Evolutionary conservation across 2,329 filamentous ascomycete species (phyloP), one percentile per base, ranked within the genome.

Genomic region (Neurospora sp.): DNA sequence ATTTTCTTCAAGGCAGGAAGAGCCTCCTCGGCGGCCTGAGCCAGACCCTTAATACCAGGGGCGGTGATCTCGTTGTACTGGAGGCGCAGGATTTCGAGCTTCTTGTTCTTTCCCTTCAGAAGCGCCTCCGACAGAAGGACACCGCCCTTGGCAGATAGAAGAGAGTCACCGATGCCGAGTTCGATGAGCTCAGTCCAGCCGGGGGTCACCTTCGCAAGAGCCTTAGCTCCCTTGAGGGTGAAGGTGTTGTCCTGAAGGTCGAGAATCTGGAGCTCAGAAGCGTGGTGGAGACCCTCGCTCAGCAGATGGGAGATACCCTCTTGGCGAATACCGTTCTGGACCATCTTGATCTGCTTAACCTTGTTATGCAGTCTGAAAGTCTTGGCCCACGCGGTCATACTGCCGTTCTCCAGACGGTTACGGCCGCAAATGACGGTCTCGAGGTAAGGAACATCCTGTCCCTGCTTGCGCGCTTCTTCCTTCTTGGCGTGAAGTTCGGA

Each of bases 181-280:
- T 98, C 96, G 74, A 88, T 85, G 66, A 99, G 84, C 46, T 88
- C 83, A 0, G 86, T 80, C 95, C 95, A 99, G 70, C 85, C 86
- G 1, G 87, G 84, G 28, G 95, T 85, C 6, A 93, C 92, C 74
- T 86, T 87, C 46, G 92, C 90, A 68, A 99, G 85, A 11, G 93
- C 92, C 75, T 85, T 90, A 38, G 92, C 92, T 33, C 94, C 96
- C 72, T 86, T 85, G 46, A 90, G 80, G 10, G 95, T 98, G 79
- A 98, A 98, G 0, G 96, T 98, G 82, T 99, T 99, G 82, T 99
- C 96, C 80, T 99, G 95, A 72, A 99, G 83, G 82, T 99, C 96
- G 68, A 99, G 83, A 15, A 93, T 87, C 78, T 90, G 85, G 69
- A 99, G 85, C 65, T 84, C 83, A 39, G 83, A 84, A 67, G 92